Base-by-base conservation (phyloP, 2,329 filamentous ascomycete species). In the Aspergillus sp. region DNA sequence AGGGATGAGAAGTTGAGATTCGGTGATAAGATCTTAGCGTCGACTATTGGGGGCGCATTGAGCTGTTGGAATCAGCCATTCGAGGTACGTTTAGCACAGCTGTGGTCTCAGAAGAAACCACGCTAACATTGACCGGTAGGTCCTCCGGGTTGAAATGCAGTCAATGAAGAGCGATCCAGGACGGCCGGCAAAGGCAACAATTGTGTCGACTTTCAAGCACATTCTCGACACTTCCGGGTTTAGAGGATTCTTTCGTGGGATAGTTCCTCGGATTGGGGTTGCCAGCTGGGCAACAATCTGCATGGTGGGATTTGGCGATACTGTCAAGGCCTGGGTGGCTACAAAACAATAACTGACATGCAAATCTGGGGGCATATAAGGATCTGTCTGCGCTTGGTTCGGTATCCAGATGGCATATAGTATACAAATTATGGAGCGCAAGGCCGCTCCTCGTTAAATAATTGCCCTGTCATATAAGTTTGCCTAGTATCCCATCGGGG, bases 41-140 rank as follows among this genome's bases (percentile, higher is more conserved):
- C 65, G 6, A 61, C 65, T 4, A 61, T 68, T 31, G 66, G 66
- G 11, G 62, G 66, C 28, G 64, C 61, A 3, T 49, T 67, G 22
- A 57, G 54, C 25, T 62, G 61, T 11, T 68, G 66, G 66, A 67
- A 68, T 43, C 66, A 68, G 62, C 66, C 66, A 19, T 62, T 68
- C 19, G 65, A 67, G 55, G 66, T 67, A 11, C 22, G 28, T 23
- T 52, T 7, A 34, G 49, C 13, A 28, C 13, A 8, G 31, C 5
- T 19, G 8, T 13, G 5, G 15, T 6, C 6, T 23, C 11, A 7
- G 15, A 6, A 11, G 25, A 28, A 28, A 28, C 2, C 17, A 22
- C 15, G 30, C n/a, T 52, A 23, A 52, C n/a, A 11, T 38, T 38
- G 7, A 7, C 22, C 28, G 15, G 25, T n/a, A 52, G 49, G 52